Percentiles rank a stretch among this genome's conserved stretches.
Conservation (phyloP, 1,284 basidiomycete genomes). For the Ceratobasidium theobromae region DNA sequence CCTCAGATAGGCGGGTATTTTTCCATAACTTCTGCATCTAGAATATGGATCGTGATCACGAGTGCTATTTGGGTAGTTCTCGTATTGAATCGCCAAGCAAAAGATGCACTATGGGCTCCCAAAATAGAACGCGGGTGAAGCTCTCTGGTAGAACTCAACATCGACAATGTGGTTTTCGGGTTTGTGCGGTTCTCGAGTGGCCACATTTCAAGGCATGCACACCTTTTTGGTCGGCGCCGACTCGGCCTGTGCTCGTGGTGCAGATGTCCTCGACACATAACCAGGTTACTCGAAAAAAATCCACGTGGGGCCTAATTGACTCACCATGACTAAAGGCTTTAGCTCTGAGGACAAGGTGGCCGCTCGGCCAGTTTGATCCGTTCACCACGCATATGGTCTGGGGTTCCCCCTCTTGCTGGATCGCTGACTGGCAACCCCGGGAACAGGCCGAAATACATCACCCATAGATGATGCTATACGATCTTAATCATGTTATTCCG, state of each 20-base stretch:
- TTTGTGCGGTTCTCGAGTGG: neutral
- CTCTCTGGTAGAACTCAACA: neutral
- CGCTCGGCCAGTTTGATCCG: too few species aligned
- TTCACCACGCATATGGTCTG: too few species aligned
- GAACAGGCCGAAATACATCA: neutral
- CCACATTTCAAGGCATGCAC: conserved; percentile 5
- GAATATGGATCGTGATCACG: neutral
- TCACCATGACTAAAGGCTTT: too few species aligned
- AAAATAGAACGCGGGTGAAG: neutral
- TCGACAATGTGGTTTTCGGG: neutral
- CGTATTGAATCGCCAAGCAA: neutral
- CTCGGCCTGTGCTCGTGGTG: neutral
- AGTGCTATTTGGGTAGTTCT: neutral
- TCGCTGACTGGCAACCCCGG: neutral
- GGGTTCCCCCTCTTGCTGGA: neutral
- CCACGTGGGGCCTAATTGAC: too few species aligned
- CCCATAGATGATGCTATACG: neutral
- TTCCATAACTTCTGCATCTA: too few species aligned
- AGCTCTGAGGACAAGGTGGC: too few species aligned
- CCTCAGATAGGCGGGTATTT: too few species aligned
- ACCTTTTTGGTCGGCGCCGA: neutral
- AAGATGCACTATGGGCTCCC: neutral
- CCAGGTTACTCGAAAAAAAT: neutral
- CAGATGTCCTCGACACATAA: neutral
- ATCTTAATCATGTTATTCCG: neutral